Conservation (phyloP, 495 filamentous ascomycete species). For the Aspergillus panamensis region DNA sequence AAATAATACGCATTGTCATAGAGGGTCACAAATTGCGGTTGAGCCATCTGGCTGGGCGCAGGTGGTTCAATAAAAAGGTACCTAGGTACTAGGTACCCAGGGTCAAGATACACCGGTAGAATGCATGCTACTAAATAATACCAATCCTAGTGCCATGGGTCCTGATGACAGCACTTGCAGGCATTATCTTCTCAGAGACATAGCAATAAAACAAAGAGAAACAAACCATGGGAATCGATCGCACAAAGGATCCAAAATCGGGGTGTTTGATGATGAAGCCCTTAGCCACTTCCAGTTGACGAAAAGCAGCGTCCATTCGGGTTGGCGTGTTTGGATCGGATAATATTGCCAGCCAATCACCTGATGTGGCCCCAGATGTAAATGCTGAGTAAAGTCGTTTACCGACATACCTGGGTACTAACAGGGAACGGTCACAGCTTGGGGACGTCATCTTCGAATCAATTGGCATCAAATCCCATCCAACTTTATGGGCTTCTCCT, state of each 20-base stretch:
- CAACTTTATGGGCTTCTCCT: too few relatives aligned
- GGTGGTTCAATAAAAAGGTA: background rate
- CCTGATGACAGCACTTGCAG: too few relatives aligned
- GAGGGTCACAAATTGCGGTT: background rate
- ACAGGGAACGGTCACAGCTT: background rate
- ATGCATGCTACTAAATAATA: background rate
- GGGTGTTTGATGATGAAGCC: too few relatives aligned
- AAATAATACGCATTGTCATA: background rate
- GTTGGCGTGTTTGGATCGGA: slow-evolving; percentile 11
- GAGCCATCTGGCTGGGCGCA: slow-evolving; percentile 7
- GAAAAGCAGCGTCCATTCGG: background rate
- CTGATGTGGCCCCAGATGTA: background rate
- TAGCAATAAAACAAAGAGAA: background rate
- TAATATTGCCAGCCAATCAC: slow-evolving; percentile 22
- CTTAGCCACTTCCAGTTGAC: background rate
- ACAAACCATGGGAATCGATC: background rate
- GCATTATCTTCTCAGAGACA: background rate
- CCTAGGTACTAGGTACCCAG: too few relatives aligned
- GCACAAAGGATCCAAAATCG: background rate
- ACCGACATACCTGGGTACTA: too few relatives aligned
- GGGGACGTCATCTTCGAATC: background rate
- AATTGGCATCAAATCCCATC: too few relatives aligned
- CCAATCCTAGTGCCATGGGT: too few relatives aligned
- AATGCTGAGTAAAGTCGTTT: background rate
- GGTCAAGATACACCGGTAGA: too few relatives aligned